Evolutionary conservation across 345 rosid species (phyloP).

Genomic region (Linum trigynum): DNA sequence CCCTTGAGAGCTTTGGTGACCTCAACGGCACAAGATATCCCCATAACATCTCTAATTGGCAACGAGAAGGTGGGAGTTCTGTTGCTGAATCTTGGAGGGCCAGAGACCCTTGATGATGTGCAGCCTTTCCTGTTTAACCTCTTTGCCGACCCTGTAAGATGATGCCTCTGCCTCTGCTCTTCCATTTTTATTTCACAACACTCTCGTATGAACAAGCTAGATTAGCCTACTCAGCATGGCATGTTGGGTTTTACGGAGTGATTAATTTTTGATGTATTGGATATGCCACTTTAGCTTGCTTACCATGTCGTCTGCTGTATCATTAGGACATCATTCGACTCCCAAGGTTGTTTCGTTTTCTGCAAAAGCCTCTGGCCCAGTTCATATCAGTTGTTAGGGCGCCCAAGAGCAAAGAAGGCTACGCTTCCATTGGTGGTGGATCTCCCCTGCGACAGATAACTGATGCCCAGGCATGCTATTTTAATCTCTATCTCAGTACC

Average conservation of each 20-base stretch:
- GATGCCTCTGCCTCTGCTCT: constrained; percentile 3
- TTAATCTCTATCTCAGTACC: background rate
- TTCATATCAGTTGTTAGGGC: constrained; percentile 83
- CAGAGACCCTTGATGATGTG: constrained; percentile 94
- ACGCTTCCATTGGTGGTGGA: constrained; percentile 96
- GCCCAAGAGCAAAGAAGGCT: constrained; percentile 99
- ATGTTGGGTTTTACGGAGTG: background rate
- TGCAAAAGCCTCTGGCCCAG: constrained; percentile 93
- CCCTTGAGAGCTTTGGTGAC: constrained; percentile 53
- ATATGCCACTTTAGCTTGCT: background rate
- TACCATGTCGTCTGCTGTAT: constrained; percentile 7
- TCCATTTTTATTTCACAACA: background rate
- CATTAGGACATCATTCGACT: constrained; percentile 80
- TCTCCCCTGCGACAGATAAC: constrained; percentile 90
- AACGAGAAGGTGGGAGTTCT: constrained; percentile 73
- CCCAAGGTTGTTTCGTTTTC: constrained; percentile 79
- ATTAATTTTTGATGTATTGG: background rate
- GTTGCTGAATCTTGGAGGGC: constrained; percentile 95
- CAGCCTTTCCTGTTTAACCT: constrained; percentile 98
- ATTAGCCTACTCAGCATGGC: no score
- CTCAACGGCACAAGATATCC: constrained; percentile 34
- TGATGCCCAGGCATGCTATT: constrained; percentile 63
- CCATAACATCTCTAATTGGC: constrained; percentile 30
- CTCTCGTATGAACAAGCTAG: no score
- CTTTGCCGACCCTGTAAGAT: constrained; percentile 83